Percentiles rank a stretch among this genome's conserved stretches.
These are phyloP conservation scores for Pleurotus giganteus DNA, from an alignment of 768 basidiomycete species.

Conservation along the genomic window DNA sequence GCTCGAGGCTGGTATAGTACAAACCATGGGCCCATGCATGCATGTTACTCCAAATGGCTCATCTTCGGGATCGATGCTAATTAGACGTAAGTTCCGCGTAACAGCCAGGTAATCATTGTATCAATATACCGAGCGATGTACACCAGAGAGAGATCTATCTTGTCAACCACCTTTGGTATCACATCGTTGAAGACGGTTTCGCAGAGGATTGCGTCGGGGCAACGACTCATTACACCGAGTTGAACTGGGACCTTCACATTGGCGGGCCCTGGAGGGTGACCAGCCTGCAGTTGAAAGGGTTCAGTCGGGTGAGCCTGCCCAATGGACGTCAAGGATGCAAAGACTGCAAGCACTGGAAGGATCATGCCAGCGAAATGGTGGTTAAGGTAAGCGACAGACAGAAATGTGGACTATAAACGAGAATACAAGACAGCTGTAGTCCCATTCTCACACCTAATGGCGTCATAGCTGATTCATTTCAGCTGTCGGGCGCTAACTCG, in stretches of 20 bases:
- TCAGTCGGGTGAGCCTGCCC: not conserved
- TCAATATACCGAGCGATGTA: constrained; percentile 54
- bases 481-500: constrained; percentile 11
- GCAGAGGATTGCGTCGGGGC: constrained; percentile 66
- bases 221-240: constrained; percentile 46
- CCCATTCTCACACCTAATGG: constrained; percentile 4
- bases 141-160: constrained; percentile 54
- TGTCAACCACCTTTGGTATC: constrained; percentile 45
- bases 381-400: not conserved
- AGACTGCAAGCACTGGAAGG: not conserved
- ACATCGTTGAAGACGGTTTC: constrained; percentile 63
- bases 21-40: constrained; percentile 57
- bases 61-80: constrained; percentile 62
- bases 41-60: constrained; percentile 78
- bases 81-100: not conserved
- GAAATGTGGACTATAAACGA: constrained; percentile 7
- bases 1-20: not conserved
- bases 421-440: not conserved
- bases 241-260: constrained; percentile 45
- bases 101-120: not conserved
- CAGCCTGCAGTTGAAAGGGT: not conserved
- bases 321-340: not conserved
- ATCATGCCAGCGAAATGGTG: constrained; percentile 13
- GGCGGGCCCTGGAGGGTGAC: not conserved
- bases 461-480: constrained; percentile 6